Base-by-base conservation (phyloP, 2,329 filamentous ascomycete species). In the Alternaria sp. region DNA sequence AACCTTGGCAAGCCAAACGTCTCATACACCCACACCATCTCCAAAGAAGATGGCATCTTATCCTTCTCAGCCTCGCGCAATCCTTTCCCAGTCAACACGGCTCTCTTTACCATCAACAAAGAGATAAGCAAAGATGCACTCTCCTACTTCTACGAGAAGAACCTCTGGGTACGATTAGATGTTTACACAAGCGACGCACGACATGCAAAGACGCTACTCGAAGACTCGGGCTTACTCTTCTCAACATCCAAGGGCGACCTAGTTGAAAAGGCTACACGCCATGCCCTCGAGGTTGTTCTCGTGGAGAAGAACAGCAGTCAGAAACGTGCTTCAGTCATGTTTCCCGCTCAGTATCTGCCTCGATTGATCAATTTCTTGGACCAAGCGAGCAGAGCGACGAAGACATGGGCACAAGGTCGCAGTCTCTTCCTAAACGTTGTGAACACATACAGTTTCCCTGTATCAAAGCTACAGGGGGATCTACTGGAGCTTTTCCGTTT, bases 341-440 rank as follows among this genome's bases (percentile, higher is more conserved):
- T 78, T 28, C 75, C 75, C 0, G 74, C 74, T 1, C 74, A 77
- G 28, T 78, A 78, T 36, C 62, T 78, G 0, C 75, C 75, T 0
- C 68, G 75, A 0, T 55, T 78, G n/a, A 69, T 78, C 44, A 74
- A 75, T 57, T 78, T 77, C 63, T 57, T 76, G 22, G 64, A 71
- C n/a, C 66, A 72, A 43, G 73, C 72, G 5, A 66, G 63, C 36
- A 28, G 57, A 3, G 61, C 72, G 3, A 67, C 66, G 0, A 55
- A 49, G 9, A 54, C 62, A 0, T 78, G 75, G 75, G 69, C 70
- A 7, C 62, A 57, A 0, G 43, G 36, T 0, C 74, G 75, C 18
- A 49, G 57, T 0, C 51, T 78, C 3, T 69, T 66, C 51, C 57
- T 77, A 16, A 61, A 52, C 8, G 57, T 77, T 0, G 16, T 57